phyloP scores from a whole-genome alignment of 345 rosid genomes.

The Cardiospermum halicacabum region DNA sequence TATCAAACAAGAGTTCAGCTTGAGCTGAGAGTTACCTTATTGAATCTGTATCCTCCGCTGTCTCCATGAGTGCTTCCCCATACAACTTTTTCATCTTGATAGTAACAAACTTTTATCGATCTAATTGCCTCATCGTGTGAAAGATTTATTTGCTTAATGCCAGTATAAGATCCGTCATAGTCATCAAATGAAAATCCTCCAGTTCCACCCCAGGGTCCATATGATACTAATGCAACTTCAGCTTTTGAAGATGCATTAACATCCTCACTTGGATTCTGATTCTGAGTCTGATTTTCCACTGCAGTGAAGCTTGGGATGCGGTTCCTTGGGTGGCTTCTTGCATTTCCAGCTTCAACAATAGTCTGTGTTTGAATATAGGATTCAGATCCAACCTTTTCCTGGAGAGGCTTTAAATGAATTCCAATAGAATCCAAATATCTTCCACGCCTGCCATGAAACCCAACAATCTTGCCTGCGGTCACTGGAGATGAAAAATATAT shows the following conservation, averaged over 20 bases:
- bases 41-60: conserved; percentile 61
- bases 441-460: conserved; percentile 71
- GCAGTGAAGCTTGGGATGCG: conserved; percentile 66
- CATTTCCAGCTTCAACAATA: conserved; percentile 26
- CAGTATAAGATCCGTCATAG: conserved; percentile 68
- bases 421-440: conserved; percentile 70
- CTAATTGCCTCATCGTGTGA: conserved; percentile 65
- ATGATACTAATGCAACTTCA: not conserved
- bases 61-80: conserved; percentile 97
- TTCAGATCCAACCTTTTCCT: conserved; percentile 20
- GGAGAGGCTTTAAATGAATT: conserved; percentile 42
- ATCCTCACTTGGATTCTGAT: too few relatives aligned
- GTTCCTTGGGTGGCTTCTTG: conserved; percentile 44
- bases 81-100: conserved; percentile 59
- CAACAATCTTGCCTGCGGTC: conserved; percentile 58
- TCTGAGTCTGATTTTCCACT: too few relatives aligned
- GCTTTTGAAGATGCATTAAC: too few relatives aligned
- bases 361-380: conserved; percentile 27
- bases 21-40: conserved; percentile 57
- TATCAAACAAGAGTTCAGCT: too few relatives aligned
- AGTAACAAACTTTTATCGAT: conserved; percentile 62
- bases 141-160: conserved; percentile 65
- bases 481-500: conserved; percentile 52
- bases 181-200: conserved; percentile 62
- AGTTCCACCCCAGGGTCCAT: conserved; percentile 47